Base-by-base conservation (phyloP, 495 filamentous ascomycete genomes). In the Tetracladium marchalianum region DNA sequence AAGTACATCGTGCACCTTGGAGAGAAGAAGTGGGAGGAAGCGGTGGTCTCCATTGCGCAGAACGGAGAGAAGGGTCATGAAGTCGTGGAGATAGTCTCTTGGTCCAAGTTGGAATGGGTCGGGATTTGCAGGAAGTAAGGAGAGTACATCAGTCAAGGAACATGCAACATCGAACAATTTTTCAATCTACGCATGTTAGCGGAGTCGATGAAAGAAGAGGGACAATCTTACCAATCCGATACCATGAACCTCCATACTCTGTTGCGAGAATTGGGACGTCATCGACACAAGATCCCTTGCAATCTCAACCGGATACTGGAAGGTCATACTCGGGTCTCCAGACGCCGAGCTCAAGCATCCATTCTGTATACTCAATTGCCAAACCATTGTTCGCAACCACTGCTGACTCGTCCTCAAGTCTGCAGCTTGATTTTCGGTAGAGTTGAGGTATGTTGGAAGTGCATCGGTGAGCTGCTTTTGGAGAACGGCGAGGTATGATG, bases 341-440 rank as follows among this genome's bases (percentile, higher is more conserved):
- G 54, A 49, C 43, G 57, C 59, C 35, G 67, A 64, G 46, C 61
- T 66, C 39, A 70, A 66, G 47, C 62, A 65, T 34, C 71, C 68
- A 44, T 66, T 72, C 43, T 67, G 70, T 46, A 63, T 51, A 12
- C 66, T 64, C 38, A 90, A 59, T 47, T 87, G 81, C 87, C 87
- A 92, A 1, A 84, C 73, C 56, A 82, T 81, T 19, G 83, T 84
- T 52, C 85, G 80, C n/a, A 90, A 72, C 87, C 87, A 93, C 57
- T 85, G 78, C 61, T 90, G 85, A 31, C 82, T 86, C 7, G 78
- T 69, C 8, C 77, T 70, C 8, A 88, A 65, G 55, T 93, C 85
- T 13, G 77, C 70, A 17, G 80, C 74, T 61, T 87, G 82, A 8
- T 68, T 75, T 45, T 90, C 79, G 1, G 77, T 78, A 38, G 72